phyloP scores from a whole-genome alignment of 345 rosid genomes.

The Ceriops tagal region DNA sequence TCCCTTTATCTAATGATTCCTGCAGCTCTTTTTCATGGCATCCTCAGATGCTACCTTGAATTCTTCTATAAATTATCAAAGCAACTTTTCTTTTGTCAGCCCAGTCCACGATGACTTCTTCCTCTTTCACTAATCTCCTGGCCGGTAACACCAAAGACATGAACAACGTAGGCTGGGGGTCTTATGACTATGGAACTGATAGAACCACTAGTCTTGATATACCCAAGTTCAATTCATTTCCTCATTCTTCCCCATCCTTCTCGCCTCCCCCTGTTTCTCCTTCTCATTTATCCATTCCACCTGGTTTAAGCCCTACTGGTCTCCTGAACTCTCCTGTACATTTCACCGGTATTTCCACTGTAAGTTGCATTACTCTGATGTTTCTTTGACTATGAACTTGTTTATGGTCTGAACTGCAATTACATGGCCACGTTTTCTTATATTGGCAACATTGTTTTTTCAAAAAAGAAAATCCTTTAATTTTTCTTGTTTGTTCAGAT shows the following conservation, averaged over 20 bases:
- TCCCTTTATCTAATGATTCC: background rate
- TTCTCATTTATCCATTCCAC: constrained; percentile 17
- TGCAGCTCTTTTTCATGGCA: constrained; percentile 7
- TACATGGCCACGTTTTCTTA: background rate
- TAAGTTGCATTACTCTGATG: background rate
- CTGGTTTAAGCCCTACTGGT: constrained; percentile 22
- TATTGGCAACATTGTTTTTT: no score
- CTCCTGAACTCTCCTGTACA: constrained; percentile 24
- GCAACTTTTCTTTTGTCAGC: constrained; percentile 18
- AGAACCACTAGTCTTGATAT: constrained; percentile 18
- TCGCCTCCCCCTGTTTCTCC: constrained; percentile 29
- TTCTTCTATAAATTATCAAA: constrained; percentile 33
- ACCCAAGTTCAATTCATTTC: constrained; percentile 22
- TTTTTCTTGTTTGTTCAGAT: constrained; percentile 11
- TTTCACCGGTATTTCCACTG: constrained; percentile 15
- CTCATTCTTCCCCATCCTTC: constrained; percentile 13
- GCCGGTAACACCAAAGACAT: constrained; percentile 19
- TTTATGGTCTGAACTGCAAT: background rate
- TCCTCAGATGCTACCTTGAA: constrained; percentile 12
- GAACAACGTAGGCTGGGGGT: constrained; percentile 33
- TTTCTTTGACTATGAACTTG: background rate
- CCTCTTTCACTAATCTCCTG: constrained; percentile 30
- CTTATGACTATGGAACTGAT: constrained; percentile 10
- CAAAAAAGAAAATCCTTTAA: background rate
- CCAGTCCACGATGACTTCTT: constrained; percentile 30